These are phyloP conservation scores for Aspergillus affinis DNA, from an alignment of 495 filamentous ascomycete species.

Conservation along the genomic window DNA sequence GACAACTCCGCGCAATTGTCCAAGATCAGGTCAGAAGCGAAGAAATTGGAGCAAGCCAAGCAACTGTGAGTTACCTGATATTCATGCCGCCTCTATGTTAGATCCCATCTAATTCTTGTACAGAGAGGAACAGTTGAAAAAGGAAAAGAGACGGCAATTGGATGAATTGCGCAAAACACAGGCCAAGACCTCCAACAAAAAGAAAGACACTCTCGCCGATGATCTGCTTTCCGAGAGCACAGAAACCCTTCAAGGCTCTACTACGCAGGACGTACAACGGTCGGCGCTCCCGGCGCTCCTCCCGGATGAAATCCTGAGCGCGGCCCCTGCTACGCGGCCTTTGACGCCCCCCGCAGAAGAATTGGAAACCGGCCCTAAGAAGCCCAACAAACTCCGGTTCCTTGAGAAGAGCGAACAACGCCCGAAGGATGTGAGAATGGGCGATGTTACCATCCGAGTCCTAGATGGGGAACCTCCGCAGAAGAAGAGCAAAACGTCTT, in stretches of 20 bases:
- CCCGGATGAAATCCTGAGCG: constrained; percentile 53
- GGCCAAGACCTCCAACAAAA: constrained; percentile 39
- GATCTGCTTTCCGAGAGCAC: constrained; percentile 42
- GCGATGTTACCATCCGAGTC: constrained; percentile 53
- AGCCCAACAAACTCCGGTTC: constrained; percentile 50
- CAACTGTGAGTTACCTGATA: constrained; percentile 30
- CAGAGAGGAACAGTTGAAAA: constrained; percentile 45
- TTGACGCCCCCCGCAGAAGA: constrained; percentile 40
- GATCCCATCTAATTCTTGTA: constrained; percentile 17
- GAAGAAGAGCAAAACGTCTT: constrained; percentile 31
- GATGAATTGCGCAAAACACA: constrained; percentile 50
- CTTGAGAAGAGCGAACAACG: constrained; percentile 50
- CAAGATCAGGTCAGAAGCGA: constrained; percentile 42
- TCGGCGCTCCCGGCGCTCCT: constrained; percentile 48
- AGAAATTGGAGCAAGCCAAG: constrained; percentile 37
- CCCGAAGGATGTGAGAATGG: constrained; percentile 54
- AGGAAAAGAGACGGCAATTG: constrained; percentile 48
- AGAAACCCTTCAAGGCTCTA: constrained; percentile 43
- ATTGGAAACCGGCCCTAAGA: constrained; percentile 26
- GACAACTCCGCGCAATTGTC: constrained; percentile 44
- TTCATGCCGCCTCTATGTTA: background rate
- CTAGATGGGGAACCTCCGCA: constrained; percentile 40
- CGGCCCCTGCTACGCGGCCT: constrained; percentile 39
- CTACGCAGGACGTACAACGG: constrained; percentile 38
- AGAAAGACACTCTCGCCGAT: constrained; percentile 31